These are phyloP conservation scores for Suillus alpinus DNA, from an alignment of 768 basidiomycete species.

Conservation along the genomic window DNA sequence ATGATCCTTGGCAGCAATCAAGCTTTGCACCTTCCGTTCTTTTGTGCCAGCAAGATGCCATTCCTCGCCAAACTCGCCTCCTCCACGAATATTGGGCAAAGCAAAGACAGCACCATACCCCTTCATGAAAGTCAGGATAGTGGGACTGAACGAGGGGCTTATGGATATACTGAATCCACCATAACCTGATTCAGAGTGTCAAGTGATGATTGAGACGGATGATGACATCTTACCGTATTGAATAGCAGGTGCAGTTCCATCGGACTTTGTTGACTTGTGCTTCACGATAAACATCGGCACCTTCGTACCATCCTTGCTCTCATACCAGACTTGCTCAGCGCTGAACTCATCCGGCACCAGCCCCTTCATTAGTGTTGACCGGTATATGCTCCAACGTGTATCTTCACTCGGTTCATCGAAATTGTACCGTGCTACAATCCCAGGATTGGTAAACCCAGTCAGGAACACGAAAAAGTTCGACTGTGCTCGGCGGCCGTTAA, in stretches of 20 bases:
- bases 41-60: constrained; percentile 75
- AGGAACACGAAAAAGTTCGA: constrained; percentile 62
- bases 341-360: constrained; percentile 67
- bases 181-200: constrained; percentile 46
- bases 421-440: constrained; percentile 61
- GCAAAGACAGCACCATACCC: constrained; percentile 68
- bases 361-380: constrained; percentile 56
- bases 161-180: constrained; percentile 79
- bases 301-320: constrained; percentile 74
- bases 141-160: constrained; percentile 67
- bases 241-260: constrained; percentile 73
- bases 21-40: constrained; percentile 58
- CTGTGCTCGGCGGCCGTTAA: constrained; percentile 51
- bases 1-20: neutral
- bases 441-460: constrained; percentile 71
- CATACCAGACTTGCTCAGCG: constrained; percentile 75
- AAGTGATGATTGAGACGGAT: neutral
- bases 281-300: constrained; percentile 86
- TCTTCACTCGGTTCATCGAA: constrained; percentile 40
- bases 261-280: constrained; percentile 64
- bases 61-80: constrained; percentile 79
- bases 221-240: constrained; percentile 58
- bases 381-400: constrained; percentile 58
- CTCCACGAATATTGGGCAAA: constrained; percentile 59
- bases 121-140: constrained; percentile 71